Evolutionary conservation across 495 filamentous ascomycete genomes (phyloP), one percentile per base, ranked within the genome.

Genomic region (Trypethelium eluteriae): DNA sequence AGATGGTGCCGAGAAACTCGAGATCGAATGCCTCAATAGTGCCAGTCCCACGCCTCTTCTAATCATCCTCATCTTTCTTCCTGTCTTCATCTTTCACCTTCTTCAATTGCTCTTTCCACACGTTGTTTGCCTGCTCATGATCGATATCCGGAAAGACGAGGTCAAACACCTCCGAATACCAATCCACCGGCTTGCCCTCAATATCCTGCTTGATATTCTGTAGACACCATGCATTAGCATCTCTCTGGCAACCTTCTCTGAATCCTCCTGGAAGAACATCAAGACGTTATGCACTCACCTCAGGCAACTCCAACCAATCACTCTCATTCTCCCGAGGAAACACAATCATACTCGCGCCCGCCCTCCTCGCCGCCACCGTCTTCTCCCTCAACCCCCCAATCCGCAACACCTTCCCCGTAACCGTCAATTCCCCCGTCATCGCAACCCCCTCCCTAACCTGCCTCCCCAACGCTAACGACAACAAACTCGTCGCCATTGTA

Each of bases 391-490:
- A 79, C 0, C 95, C 95, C 36, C 95, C 95, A 79, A 99, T 99
- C 71, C 95, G 84, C 64, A 99, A 79, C 5, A 99, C 93, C 78
- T 98, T 98, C 38, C 95, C 95, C 32, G 95, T 99, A 62, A 99
- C 89, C 0, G 95, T 99, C 70, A 99, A 79, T 79, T 99, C 95
- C 70, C 95, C 95, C 32, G 95, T 99, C 95, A 99, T 99, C 62
- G 95, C 93, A 73, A 98, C 87, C 36, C 90, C 91, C 2, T 91
- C 89, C 73, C 93, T 84, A 47, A 99, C 79, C 36, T 86, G 82
- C 67, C 84, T 81, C 65, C 95, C 86, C 68, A 98, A 74, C 35
- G 90, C 93, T 73, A 98, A 80, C 57, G 88, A 91, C 44, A 99
- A 79, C 70, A 99, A 76, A 68, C 90, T 90, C 39, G 91, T 96